Evolutionary conservation across 1,284 basidiomycete genomes (phyloP), one percentile per base, ranked within the genome.

Genomic region (Heliocybe sulcata): DNA sequence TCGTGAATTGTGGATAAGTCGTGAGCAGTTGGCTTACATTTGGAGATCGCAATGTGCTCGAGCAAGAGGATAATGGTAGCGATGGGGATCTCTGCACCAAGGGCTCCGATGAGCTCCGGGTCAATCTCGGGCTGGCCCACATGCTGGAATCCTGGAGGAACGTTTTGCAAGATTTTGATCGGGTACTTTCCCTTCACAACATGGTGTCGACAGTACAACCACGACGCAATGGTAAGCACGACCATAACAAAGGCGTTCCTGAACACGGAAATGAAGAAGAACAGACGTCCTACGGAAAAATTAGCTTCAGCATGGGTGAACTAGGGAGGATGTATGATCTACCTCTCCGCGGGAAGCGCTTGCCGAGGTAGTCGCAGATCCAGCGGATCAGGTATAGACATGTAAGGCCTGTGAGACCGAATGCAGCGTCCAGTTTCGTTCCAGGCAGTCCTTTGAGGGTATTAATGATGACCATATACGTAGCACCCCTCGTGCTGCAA

Each of bases 31-130:
- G 26, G 29, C 54, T 68, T 81, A 59, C 87, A 92, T 71, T 94
- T 94, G 26, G 91, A 85, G 63, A 98, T 99, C 49, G 95, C 90
- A 59, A 99, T 98, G 73, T 99, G 97, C 70, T 99, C 96, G 52
- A 99, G 80, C 14, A 99, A 77, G 45, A 99, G 79, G 62, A 99
- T 91, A 66, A 99, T 96, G 4, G 94, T 95, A 42, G 95, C 90
- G 12, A 97, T 88, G 1, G 95, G 95, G 2, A 99, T 72, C 60
- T 97, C 77, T 11, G 83, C 73, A 2, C 80, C 90, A 56, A 98
- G 76, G 1, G 88, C 88, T 0, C 67, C 64, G 38, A 98, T 69
- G 27, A 98, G 76, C 3, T 76, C 63, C 1, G 63, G 60, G 62
- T 88, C 80, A 57, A 98, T 82, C 16, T 66, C 61, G 0, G 94